phyloP scores from a whole-genome alignment of 164 flowering plant species.

The Magnolia changhungtana region DNA sequence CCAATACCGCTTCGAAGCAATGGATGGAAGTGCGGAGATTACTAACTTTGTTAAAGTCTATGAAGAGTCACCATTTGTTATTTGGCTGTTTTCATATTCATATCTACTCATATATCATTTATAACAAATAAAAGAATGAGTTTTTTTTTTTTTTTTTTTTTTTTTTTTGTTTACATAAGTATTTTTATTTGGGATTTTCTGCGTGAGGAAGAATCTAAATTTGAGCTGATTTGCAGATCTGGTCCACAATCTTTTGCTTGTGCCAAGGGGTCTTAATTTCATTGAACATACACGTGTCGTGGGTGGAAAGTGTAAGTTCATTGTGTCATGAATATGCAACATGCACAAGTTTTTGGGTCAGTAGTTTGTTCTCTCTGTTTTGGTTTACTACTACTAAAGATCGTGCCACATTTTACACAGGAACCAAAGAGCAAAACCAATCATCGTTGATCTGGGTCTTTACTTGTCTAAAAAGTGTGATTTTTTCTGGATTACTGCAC shows the following conservation, averaged over 20 bases:
- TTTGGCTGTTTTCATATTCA: too few species aligned
- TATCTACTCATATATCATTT: too few species aligned
- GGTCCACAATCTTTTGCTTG: slow-evolving; percentile 68
- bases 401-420: slow-evolving; percentile 29
- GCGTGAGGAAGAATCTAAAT: too few species aligned
- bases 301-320: slow-evolving; percentile 95
- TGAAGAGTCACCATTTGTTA: too few species aligned
- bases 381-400: not conserved
- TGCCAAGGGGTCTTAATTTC: slow-evolving; percentile 81
- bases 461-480: slow-evolving; percentile 83
- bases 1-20: too few species aligned
- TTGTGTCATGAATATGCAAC: not conserved
- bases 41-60: too few species aligned
- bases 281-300: slow-evolving; percentile 62
- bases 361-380: not conserved
- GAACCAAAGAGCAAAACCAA: slow-evolving; percentile 83
- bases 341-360: not conserved
- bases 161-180: too few species aligned
- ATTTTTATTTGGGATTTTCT: too few species aligned
- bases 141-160: too few species aligned
- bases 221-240: slow-evolving; percentile 55
- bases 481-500: slow-evolving; percentile 58
- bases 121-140: too few species aligned
- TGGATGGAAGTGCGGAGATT: too few species aligned
- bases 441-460: slow-evolving; percentile 89